Percentiles rank a stretch among this genome's conserved stretches.
These are phyloP conservation scores for Epithemia pelagica DNA, from an alignment of 108 stramenopile species.

Conservation along the genomic window DNA sequence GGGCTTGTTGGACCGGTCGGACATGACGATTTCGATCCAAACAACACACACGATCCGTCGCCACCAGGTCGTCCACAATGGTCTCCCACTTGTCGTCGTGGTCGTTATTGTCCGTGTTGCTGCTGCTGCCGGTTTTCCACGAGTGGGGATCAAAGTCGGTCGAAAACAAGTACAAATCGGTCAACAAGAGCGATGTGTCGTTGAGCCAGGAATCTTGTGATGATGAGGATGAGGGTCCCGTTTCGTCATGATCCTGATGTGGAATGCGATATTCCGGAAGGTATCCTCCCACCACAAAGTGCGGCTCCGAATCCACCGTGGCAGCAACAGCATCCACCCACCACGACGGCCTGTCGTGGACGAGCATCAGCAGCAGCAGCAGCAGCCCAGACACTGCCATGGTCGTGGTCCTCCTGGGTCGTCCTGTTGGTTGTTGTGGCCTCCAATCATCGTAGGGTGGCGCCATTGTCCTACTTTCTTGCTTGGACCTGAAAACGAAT, in stretches of 20 bases:
- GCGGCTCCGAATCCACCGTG: not conserved
- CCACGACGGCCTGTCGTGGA: too few species aligned
- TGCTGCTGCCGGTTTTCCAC: not conserved
- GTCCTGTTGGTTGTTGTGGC: too few species aligned
- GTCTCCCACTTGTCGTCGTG: not conserved
- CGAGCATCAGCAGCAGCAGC: too few species aligned
- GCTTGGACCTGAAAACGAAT: too few species aligned
- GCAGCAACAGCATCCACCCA: too few species aligned
- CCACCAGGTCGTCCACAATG: not conserved
- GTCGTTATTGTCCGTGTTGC: not conserved
- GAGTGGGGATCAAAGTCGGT: constrained; percentile 30
- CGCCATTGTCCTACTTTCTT: too few species aligned
- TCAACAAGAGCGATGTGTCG: constrained; percentile 29
- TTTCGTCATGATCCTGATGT: constrained; percentile 28
- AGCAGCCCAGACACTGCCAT: too few species aligned
- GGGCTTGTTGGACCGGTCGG: constrained; percentile 32
- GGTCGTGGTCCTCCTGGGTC: too few species aligned
- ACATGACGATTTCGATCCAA: constrained; percentile 39
- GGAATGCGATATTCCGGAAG: constrained; percentile 61
- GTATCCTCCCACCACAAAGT: constrained; percentile 56
- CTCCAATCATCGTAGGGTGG: too few species aligned
- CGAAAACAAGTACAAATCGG: constrained; percentile 67
- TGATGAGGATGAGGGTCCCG: too few species aligned
- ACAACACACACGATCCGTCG: constrained; percentile 29
- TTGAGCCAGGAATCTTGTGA: constrained; percentile 14